phyloP scores from a whole-genome alignment of 176 grass and related monocot genomes.

The Otatea glauca region DNA sequence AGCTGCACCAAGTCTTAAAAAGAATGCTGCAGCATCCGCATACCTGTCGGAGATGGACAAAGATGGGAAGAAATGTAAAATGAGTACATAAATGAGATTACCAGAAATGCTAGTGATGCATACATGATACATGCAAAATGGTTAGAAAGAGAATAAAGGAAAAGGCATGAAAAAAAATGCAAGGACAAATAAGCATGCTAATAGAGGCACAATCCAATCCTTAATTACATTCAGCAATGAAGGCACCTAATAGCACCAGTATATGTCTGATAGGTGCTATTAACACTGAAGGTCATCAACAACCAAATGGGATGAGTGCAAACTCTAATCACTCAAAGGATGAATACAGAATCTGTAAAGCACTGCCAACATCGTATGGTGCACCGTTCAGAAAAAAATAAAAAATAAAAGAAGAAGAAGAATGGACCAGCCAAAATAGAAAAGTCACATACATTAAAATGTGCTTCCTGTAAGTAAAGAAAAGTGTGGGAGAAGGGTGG shows the following conservation, averaged over 20 bases:
- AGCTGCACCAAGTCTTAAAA: constrained; percentile 80
- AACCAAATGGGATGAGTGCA: background rate
- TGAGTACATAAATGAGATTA: background rate
- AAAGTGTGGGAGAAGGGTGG: background rate
- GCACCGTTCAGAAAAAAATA: background rate
- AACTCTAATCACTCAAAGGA: background rate
- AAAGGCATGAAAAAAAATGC: background rate
- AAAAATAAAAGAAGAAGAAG: too few species aligned
- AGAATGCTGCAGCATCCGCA: constrained; percentile 80
- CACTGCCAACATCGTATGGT: background rate
- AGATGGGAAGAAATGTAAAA: constrained; percentile 16
- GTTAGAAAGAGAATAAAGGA: background rate
- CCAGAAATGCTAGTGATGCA: background rate
- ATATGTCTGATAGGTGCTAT: background rate
- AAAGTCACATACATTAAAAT: background rate
- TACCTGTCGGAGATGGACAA: constrained; percentile 56
- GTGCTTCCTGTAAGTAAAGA: background rate
- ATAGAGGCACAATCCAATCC: background rate
- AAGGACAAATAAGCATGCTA: background rate
- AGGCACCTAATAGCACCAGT: background rate
- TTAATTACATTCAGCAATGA: background rate
- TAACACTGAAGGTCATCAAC: background rate
- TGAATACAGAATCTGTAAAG: background rate
- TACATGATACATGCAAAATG: background rate
- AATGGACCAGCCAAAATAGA: background rate